Conservation (phyloP, 306 rosid species). For the Trichosanthes cucumerina region DNA sequence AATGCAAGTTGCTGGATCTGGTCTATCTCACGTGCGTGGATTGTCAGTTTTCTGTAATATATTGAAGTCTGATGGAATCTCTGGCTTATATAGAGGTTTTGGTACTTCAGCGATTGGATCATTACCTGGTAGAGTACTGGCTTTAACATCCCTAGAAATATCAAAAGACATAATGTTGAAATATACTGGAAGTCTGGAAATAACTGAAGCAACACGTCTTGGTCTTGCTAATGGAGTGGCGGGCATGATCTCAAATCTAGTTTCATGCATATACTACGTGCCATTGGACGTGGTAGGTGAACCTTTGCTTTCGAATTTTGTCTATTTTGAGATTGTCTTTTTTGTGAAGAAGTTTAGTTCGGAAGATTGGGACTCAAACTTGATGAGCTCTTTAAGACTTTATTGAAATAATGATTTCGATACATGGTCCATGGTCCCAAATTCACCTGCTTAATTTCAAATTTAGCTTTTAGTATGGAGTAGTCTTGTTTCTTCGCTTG, state of each 20-base stretch:
- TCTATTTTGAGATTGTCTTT: background rate
- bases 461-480: background rate
- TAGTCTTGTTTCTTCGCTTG: background rate
- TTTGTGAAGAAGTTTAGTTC: background rate
- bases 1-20: conserved; percentile 61
- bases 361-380: background rate
- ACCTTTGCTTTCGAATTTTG: background rate
- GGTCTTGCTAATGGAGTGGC: conserved; percentile 69
- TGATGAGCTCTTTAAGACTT: background rate
- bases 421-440: background rate
- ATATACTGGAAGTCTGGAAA: conserved; percentile 32
- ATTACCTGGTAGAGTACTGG: conserved; percentile 68
- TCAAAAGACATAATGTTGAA: conserved; percentile 58
- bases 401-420: background rate
- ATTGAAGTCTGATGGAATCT: conserved; percentile 49
- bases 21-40: conserved; percentile 42
- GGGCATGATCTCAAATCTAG: conserved; percentile 63
- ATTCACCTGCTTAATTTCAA: background rate
- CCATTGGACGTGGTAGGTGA: conserved; percentile 74
- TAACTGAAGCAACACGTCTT: conserved; percentile 55
- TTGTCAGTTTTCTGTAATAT: conserved; percentile 41
- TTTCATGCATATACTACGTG: conserved; percentile 63
- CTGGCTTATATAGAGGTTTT: conserved; percentile 68
- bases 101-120: conserved; percentile 83
- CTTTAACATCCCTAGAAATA: conserved; percentile 68